Evolutionary conservation across 345 rosid species (phyloP).

Genomic region (Kernera saxatilis): DNA sequence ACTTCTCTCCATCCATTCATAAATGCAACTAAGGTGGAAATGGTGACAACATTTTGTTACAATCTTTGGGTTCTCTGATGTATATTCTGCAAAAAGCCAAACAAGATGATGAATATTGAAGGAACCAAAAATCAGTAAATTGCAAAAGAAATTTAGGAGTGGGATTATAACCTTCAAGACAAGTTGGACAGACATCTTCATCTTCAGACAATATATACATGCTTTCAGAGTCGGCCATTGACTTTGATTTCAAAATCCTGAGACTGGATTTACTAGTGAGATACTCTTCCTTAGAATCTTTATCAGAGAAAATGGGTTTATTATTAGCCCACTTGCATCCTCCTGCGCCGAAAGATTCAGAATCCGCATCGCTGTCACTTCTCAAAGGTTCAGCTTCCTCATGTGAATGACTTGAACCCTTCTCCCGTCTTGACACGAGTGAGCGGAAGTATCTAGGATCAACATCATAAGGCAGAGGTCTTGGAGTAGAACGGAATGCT

Average conservation of each 20-base stretch:
- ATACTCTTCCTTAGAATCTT: slow-evolving; percentile 56
- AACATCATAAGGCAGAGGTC: slow-evolving; percentile 90
- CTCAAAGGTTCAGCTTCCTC: slow-evolving; percentile 83
- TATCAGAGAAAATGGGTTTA: slow-evolving; percentile 43
- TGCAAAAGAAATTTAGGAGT: not conserved
- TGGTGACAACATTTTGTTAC: slow-evolving; percentile 87
- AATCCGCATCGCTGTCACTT: slow-evolving; percentile 48
- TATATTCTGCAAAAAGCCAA: slow-evolving; percentile 58
- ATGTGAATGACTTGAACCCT: slow-evolving; percentile 78
- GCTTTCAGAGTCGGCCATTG: slow-evolving; percentile 43
- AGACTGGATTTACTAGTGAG: slow-evolving; percentile 46
- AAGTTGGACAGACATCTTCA: slow-evolving; percentile 93
- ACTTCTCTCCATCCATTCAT: slow-evolving; percentile 99
- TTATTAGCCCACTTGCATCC: slow-evolving; percentile 58
- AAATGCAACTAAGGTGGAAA: slow-evolving; percentile 98
- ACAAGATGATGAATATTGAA: not conserved
- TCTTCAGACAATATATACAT: slow-evolving; percentile 63
- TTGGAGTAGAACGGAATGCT: slow-evolving; percentile 82
- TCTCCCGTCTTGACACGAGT: slow-evolving; percentile 62
- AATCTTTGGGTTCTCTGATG: slow-evolving; percentile 90
- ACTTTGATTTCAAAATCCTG: slow-evolving; percentile 50
- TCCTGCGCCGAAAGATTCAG: slow-evolving; percentile 47
- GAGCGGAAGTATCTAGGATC: slow-evolving; percentile 61
- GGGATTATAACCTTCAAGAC: slow-evolving; percentile 71
- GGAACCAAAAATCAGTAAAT: not conserved